These are phyloP conservation scores for Aechmea fasciata DNA, from an alignment of 176 grass and related monocot species.

Conservation along the genomic window DNA sequence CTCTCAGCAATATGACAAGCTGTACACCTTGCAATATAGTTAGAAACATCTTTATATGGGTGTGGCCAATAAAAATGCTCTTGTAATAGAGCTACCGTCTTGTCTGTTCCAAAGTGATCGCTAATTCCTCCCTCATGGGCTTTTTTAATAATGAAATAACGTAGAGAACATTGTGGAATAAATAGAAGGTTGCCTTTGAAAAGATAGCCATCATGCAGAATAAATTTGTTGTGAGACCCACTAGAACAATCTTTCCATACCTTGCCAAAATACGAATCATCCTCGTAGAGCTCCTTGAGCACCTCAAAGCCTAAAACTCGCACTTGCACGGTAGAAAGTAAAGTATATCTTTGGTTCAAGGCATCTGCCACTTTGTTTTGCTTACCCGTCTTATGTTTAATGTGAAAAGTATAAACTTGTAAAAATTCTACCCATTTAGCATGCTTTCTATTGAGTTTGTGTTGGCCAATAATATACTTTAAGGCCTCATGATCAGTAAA, in stretches of 20 bases:
- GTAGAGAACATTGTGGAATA: slow-evolving; percentile 6
- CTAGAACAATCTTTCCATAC: not conserved
- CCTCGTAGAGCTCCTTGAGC: slow-evolving; percentile 4
- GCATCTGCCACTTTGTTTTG: slow-evolving; percentile 5
- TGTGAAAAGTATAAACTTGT: slow-evolving; percentile 14
- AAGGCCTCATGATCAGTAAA: slow-evolving; percentile 14
- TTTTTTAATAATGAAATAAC: not conserved
- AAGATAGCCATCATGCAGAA: not conserved
- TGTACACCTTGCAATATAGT: not conserved
- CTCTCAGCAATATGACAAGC: not conserved
- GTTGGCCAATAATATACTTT: slow-evolving; percentile 10
- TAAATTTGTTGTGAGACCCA: not conserved
- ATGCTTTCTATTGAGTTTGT: slow-evolving; percentile 9
- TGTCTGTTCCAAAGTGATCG: not conserved
- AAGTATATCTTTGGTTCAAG: not conserved
- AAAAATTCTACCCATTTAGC: slow-evolving; percentile 10
- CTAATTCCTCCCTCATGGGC: not conserved
- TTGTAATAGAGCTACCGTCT: not conserved
- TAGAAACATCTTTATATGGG: not conserved
- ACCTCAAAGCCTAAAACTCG: slow-evolving; percentile 1
- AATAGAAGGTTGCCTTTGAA: not conserved
- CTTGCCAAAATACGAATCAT: not conserved
- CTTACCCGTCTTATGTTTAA: slow-evolving; percentile 14
- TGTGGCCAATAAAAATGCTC: not conserved
- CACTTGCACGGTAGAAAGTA: slow-evolving; percentile 2